A percentile compares a stretch with the other conserved stretches of the same genome.
Evolutionary conservation across 2,329 filamentous ascomycete genomes (phyloP).

Genomic region (Aspergillus fructus): DNA sequence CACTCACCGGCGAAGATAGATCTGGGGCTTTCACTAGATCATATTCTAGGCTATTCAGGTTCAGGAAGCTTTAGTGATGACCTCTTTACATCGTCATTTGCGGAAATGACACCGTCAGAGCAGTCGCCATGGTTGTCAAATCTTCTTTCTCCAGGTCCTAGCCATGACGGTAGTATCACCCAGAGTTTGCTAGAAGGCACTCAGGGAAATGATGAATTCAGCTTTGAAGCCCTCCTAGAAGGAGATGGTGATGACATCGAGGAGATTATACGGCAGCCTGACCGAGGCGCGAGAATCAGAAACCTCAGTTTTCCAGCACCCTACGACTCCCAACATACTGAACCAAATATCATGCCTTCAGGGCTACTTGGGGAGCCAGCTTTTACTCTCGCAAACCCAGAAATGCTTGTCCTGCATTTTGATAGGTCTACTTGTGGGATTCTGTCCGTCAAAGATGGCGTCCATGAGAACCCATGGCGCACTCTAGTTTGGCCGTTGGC

Average conservation of each 20-base stretch:
- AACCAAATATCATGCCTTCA: slow-evolving; percentile 10
- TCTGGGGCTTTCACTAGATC: slow-evolving; percentile 11
- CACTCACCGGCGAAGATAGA: slow-evolving; percentile 7
- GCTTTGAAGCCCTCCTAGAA: slow-evolving; percentile 34
- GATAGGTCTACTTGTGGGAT: slow-evolving; percentile 68
- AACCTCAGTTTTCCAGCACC: slow-evolving; percentile 39
- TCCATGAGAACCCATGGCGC: slow-evolving; percentile 69
- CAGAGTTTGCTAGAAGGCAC: slow-evolving; percentile 9
- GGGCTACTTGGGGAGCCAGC: slow-evolving; percentile 48
- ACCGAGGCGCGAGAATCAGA: slow-evolving; percentile 34
- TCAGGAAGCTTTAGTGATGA: slow-evolving; percentile 15
- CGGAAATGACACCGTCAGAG: slow-evolving; percentile 12
- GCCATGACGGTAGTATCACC: slow-evolving; percentile 9
- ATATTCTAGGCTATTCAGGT: slow-evolving; percentile 10
- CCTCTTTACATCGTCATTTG: slow-evolving; percentile 9
- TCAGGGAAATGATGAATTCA: slow-evolving; percentile 20
- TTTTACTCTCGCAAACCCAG: slow-evolving; percentile 54
- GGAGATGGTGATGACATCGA: slow-evolving; percentile 52
- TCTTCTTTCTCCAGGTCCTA: slow-evolving; percentile 7
- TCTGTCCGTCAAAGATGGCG: slow-evolving; percentile 68
- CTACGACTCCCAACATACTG: slow-evolving; percentile 31
- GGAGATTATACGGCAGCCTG: slow-evolving; percentile 51
- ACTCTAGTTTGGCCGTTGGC: slow-evolving; percentile 69
- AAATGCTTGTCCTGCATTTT: slow-evolving; percentile 63
- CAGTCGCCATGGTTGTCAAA: slow-evolving; percentile 21